Evolutionary conservation across 2,329 filamentous ascomycete genomes (phyloP).

Genomic region (Xylariaceae sp.): DNA sequence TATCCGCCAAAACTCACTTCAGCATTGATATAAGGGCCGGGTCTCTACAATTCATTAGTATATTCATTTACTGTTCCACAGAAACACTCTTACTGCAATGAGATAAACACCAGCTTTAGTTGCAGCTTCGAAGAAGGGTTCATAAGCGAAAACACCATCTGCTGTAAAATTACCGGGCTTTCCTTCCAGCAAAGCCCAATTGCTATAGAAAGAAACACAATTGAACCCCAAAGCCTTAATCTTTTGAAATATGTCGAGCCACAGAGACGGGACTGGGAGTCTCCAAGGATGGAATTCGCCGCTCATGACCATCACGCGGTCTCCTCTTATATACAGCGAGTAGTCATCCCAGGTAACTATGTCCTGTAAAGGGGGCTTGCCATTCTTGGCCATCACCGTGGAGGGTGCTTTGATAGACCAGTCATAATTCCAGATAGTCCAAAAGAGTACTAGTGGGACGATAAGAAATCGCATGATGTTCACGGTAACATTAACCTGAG

Average conservation of each 20-base stretch:
- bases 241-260: slow-evolving; percentile 80
- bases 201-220: slow-evolving; percentile 75
- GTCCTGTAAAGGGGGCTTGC: slow-evolving; percentile 3
- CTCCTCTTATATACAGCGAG: slow-evolving; percentile 65
- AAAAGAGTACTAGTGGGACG: slow-evolving; percentile 2
- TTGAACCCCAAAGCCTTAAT: slow-evolving; percentile 81
- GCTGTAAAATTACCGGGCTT: slow-evolving; percentile 70
- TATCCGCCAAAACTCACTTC: slow-evolving; percentile 76
- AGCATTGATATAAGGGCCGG: slow-evolving; percentile 78
- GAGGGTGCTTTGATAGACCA: not conserved
- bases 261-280: slow-evolving; percentile 49
- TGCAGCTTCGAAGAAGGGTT: slow-evolving; percentile 78
- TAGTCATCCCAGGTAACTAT: slow-evolving; percentile 67
- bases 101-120: slow-evolving; percentile 74
- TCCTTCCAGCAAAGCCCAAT: slow-evolving; percentile 79
- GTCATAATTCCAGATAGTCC: slow-evolving; percentile 4
- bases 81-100: slow-evolving; percentile 47
- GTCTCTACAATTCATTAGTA: slow-evolving; percentile 40
- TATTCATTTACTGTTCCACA: not conserved
- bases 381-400: not conserved
- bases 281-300: slow-evolving; percentile 69
- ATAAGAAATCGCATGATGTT: slow-evolving; percentile 3
- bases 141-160: slow-evolving; percentile 71
- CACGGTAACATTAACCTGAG: not conserved
- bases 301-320: slow-evolving; percentile 66